Evolutionary conservation across 2,329 filamentous ascomycete genomes (phyloP).

Genomic region (Cercospora canescens): DNA sequence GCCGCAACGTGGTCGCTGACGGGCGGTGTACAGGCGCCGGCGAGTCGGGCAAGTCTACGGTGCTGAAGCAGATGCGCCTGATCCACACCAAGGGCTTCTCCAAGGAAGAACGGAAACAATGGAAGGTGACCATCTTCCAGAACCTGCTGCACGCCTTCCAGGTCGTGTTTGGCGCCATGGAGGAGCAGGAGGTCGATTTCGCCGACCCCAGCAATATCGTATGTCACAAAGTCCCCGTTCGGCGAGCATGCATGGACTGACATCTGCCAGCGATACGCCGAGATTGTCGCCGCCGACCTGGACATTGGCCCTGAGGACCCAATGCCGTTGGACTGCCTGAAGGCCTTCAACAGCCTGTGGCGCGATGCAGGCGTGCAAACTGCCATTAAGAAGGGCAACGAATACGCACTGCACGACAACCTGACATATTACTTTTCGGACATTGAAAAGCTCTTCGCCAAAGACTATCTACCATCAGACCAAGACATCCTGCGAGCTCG

Average conservation of each 20-base stretch:
- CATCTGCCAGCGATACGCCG: conserved; percentile 68
- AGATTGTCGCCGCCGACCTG: conserved; percentile 72
- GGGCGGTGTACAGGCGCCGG: conserved; percentile 68
- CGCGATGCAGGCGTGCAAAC: conserved; percentile 76
- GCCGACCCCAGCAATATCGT: conserved; percentile 78
- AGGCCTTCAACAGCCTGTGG: conserved; percentile 85
- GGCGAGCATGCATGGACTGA: conserved; percentile 57
- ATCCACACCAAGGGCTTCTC: conserved; percentile 93
- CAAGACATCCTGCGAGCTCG: conserved; percentile 89
- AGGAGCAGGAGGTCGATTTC: conserved; percentile 77
- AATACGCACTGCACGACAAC: conserved; percentile 96
- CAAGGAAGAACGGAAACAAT: conserved; percentile 85
- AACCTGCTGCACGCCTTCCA: conserved; percentile 93
- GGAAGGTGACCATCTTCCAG: conserved; percentile 92
- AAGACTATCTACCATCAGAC: conserved; percentile 83
- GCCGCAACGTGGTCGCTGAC: neutral
- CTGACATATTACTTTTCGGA: conserved; percentile 84
- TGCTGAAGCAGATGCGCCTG: conserved; percentile 98
- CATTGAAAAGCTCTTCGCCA: conserved; percentile 62
- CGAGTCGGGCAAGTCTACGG: conserved; percentile 93
- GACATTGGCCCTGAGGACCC: conserved; percentile 82
- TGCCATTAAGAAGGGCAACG: conserved; percentile 91
- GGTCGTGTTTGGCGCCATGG: conserved; percentile 87
- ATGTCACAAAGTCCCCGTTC: conserved; percentile 54
- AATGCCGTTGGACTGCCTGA: conserved; percentile 74